Evolutionary conservation across 2,329 filamentous ascomycete species (phyloP).

Genomic region (Cercospora brassicicola): DNA sequence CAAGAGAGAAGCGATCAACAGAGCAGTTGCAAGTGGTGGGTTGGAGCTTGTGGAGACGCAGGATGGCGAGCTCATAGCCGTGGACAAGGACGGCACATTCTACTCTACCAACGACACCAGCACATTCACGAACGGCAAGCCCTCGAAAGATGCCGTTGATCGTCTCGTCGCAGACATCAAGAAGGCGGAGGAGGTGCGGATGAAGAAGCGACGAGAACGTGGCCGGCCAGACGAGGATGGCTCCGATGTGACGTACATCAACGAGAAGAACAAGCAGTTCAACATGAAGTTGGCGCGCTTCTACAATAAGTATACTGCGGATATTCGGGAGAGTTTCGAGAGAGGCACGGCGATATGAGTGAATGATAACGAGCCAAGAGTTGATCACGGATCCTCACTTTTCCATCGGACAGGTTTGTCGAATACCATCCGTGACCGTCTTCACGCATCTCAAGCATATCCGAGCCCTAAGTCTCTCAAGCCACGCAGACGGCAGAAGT

Average conservation of each 20-base stretch:
- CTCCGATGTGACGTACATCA: constrained; percentile 96
- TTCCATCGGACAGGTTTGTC: neutral
- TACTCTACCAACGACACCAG: constrained; percentile 80
- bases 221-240: constrained; percentile 74
- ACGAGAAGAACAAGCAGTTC: constrained; percentile 99
- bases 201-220: constrained; percentile 83
- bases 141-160: constrained; percentile 83
- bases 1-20: constrained; percentile 81
- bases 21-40: constrained; percentile 78
- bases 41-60: constrained; percentile 95
- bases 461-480: neutral
- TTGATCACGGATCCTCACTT: neutral
- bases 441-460: neutral
- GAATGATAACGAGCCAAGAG: neutral
- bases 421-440: neutral
- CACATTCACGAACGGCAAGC: constrained; percentile 81
- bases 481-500: neutral
- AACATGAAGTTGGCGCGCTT: constrained; percentile 95
- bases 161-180: constrained; percentile 80
- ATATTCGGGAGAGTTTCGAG: constrained; percentile 97
- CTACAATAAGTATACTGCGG: constrained; percentile 97
- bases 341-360: constrained; percentile 87
- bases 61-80: constrained; percentile 87
- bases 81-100: constrained; percentile 87
- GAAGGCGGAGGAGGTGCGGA: constrained; percentile 80